phyloP scores from a whole-genome alignment of 2,329 filamentous ascomycete genomes.

The Sclerotinia subarctica region DNA sequence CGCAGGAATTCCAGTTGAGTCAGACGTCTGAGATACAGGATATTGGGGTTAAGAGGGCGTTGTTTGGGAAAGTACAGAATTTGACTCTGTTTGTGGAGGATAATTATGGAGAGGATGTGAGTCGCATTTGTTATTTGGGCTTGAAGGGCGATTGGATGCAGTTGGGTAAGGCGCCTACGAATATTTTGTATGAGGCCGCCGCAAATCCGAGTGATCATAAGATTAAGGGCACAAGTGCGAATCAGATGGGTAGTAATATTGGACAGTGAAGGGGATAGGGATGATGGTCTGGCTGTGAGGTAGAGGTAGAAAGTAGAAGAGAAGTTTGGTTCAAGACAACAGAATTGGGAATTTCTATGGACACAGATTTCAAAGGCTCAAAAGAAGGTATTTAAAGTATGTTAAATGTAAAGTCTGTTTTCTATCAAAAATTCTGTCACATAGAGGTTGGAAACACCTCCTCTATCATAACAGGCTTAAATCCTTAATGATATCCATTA shows the following conservation, averaged over 20 bases:
- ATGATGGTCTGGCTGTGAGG: neutral
- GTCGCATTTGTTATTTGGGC: slow-evolving; percentile 75
- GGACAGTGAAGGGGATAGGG: slow-evolving; percentile 39
- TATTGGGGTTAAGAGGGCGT: slow-evolving; percentile 78
- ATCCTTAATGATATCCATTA: neutral
- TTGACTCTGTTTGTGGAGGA: slow-evolving; percentile 87
- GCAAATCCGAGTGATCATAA: slow-evolving; percentile 87
- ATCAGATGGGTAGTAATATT: slow-evolving; percentile 54
- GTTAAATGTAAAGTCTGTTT: neutral
- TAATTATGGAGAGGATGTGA: slow-evolving; percentile 80
- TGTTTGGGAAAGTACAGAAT: slow-evolving; percentile 81
- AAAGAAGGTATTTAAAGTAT: neutral
- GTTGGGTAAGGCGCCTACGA: slow-evolving; percentile 75
- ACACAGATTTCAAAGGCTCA: neutral
- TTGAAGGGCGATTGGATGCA: slow-evolving; percentile 95
- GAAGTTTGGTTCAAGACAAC: neutral
- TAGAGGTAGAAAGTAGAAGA: neutral
- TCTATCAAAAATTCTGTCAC: neutral
- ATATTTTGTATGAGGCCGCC: slow-evolving; percentile 89
- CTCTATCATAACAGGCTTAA: neutral
- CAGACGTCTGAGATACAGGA: slow-evolving; percentile 83
- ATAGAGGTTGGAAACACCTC: neutral
- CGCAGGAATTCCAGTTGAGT: slow-evolving; percentile 73
- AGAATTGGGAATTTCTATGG: no score
- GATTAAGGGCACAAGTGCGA: slow-evolving; percentile 55